These are phyloP conservation scores for Trichoderma erinaceum DNA, from an alignment of 495 filamentous ascomycete genomes.

Conservation along the genomic window DNA sequence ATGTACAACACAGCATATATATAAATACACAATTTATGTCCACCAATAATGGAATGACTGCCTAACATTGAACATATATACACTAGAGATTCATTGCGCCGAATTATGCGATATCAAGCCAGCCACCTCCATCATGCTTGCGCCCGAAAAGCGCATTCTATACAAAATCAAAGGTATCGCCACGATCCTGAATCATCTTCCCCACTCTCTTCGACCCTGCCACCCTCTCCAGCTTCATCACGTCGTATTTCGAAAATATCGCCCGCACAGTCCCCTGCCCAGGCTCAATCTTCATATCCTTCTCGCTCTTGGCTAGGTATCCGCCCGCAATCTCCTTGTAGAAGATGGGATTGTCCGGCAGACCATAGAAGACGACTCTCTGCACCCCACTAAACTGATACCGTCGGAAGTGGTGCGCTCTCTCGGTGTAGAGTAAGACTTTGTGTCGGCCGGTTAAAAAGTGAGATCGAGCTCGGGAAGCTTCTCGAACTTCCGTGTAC, in stretches of 20 bases:
- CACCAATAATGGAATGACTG: background rate
- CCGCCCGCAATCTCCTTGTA: slow-evolving; percentile 82
- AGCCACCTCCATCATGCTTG: background rate
- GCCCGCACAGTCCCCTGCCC: slow-evolving; percentile 55
- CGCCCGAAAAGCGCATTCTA: slow-evolving; percentile 20
- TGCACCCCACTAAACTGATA: slow-evolving; percentile 74
- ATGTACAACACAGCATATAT: slow-evolving; percentile 19
- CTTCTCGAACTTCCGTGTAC: slow-evolving; percentile 69
- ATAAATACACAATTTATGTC: slow-evolving; percentile 15
- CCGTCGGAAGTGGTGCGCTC: slow-evolving; percentile 88
- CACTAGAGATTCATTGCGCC: background rate
- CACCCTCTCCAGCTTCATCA: slow-evolving; percentile 78
- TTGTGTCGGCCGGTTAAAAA: slow-evolving; percentile 77
- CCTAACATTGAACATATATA: background rate
- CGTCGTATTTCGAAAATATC: slow-evolving; percentile 84
- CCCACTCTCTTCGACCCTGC: slow-evolving; percentile 74
- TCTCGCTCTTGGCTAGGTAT: slow-evolving; percentile 52
- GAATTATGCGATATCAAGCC: background rate
- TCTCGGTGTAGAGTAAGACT: slow-evolving; percentile 83
- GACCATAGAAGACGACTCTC: slow-evolving; percentile 73
- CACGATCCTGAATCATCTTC: slow-evolving; percentile 65
- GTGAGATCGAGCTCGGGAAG: slow-evolving; percentile 76
- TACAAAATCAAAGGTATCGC: slow-evolving; percentile 87
- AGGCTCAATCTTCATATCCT: slow-evolving; percentile 43
- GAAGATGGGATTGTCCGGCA: slow-evolving; percentile 84